Evolutionary conservation across 345 rosid genomes (phyloP), one percentile per base, ranked within the genome.

Genomic region (Aurinia saxatilis): DNA sequence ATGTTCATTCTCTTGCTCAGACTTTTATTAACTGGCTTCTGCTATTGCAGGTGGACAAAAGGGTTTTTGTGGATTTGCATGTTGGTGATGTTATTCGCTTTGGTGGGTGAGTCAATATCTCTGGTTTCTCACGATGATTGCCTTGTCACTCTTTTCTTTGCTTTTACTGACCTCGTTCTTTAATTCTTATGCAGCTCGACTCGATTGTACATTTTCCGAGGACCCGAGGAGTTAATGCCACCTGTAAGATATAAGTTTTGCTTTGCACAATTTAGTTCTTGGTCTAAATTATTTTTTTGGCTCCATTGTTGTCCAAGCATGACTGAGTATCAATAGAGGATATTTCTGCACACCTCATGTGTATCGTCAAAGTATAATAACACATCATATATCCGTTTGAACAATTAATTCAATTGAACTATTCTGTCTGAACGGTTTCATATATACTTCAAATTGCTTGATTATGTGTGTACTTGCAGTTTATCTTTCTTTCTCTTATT

Each of bases 1-100:
- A 37, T 37, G 21, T 44, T 44, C 15, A 12, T 27, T 42, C 7
- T 11, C 33, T 34, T 34, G 14, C 16, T 45, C 5, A 1, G 10
- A 27, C 13, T 7, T 36, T 52, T 37, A 18, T 11, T 13, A 1
- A 11, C 4, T 46, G 25, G n/a, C 25, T 30, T 8, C 6, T 63
- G 16, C n/a, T 40, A 47, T 42, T 21, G 38, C 74, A 90, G 97
- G 87, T 85, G 53, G 78, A 86, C 59, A 79, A 73, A 77, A 74
- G 72, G 38, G 79, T 76, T 73, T 82, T 80, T 63, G 86, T 81
- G 60, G 88, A 86, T 65, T 73, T 90, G 65, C 82, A 72, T 56
- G 97, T 90, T 65, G 97, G 99, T 63, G 97, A 86, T 77, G 88
- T 90, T 67, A 77, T 87, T 65, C 96, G 91, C 7, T 93, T 93